Conservation (phyloP, 306 rosid species). For the barrel medic (Medicago truncatula) region DNA sequence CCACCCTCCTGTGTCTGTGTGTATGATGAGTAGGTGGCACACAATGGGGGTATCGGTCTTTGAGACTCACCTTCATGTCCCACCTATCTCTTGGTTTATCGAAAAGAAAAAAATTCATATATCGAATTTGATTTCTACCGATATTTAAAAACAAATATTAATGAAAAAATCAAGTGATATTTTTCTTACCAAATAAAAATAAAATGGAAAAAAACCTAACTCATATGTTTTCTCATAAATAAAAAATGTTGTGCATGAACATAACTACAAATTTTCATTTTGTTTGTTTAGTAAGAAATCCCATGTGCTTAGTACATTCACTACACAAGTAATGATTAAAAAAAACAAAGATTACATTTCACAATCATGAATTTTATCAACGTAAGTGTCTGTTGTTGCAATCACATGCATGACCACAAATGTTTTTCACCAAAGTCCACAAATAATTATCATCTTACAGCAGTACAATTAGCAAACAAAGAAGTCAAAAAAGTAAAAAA, state of each 20-base stretch:
- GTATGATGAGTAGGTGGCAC: too few species aligned
- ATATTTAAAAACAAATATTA: too few species aligned
- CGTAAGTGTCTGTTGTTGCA: background rate
- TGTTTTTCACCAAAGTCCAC: background rate
- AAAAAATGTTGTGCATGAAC: background rate
- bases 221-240: too few species aligned
- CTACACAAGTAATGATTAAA: background rate
- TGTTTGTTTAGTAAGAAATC: background rate
- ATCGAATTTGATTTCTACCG: too few species aligned
- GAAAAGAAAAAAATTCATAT: too few species aligned
- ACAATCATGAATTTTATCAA: conserved; percentile 7
- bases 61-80: too few species aligned
- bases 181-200: too few species aligned
- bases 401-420: conserved; percentile 11
- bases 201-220: too few species aligned
- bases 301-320: background rate
- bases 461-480: background rate
- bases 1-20: too few species aligned
- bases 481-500: background rate
- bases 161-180: too few species aligned
- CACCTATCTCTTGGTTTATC: too few species aligned
- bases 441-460: background rate
- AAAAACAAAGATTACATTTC: background rate
- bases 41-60: too few species aligned
- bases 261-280: background rate